Evolutionary conservation across 768 basidiomycete genomes (phyloP), one percentile per base, ranked within the genome.

Genomic region (Boletus fagicola): DNA sequence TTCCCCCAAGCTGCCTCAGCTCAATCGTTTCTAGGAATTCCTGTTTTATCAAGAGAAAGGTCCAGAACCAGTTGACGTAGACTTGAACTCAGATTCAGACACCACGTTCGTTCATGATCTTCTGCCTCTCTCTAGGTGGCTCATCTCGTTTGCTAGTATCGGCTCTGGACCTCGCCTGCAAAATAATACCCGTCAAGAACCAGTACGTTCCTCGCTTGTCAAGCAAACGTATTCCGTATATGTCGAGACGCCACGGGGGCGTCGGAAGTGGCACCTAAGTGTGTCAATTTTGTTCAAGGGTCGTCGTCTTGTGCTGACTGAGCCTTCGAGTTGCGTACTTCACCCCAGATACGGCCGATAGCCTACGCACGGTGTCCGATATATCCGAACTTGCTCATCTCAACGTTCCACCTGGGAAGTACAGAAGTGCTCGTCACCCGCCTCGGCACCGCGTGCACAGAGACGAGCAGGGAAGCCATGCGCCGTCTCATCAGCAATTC

Each of bases 181-280:
- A 60, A 62, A 70, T 51, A 68, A 57, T 51, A 26, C 47, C 53
- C 64, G 54, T 42, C 61, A 69, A 56, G 74, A 72, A 22, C 65
- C 65, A 30, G 64, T 64, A 22, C 76, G 79, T 46, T 74, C 80
- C 53, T 80, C 85, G 49, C 78, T 91, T 30, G 79, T 88, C 56
- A 91, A 91, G 65, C 89, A 92, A 68, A 91, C 89, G 0, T 92
- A 89, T 67, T 90, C 88, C 9, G 88, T 88, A 30, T 88, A 79
- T 62, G 86, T 90, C 38, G 79, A 86, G n/a, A 85, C 83, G 3
- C 64, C 78, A 20, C 72, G 76, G 54, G 88, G 87, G n/a, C 80
- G 81, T 56, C 78, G 85, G 60, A 92, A 92, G 64, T 91, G 89
- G 89, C 89, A 92, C 63, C 77, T 92, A 33, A 90, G 89, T 90